Evolutionary conservation across 768 basidiomycete species (phyloP), one percentile per base, ranked within the genome.

Genomic region (Termitomyces sp.): DNA sequence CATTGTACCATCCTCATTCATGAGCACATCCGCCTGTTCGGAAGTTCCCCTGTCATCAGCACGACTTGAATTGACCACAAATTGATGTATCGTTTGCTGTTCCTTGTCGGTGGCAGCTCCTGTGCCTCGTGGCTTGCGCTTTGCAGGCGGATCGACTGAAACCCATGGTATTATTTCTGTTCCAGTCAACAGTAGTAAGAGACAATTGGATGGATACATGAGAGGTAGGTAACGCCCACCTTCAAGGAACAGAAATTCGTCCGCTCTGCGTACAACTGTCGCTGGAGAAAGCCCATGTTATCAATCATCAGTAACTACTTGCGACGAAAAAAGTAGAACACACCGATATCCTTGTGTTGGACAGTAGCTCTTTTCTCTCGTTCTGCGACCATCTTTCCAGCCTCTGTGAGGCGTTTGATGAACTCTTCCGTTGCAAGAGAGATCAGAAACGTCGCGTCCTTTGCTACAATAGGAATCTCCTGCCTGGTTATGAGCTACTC

Each of bases 351-450:
- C 60, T 81, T 84, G 62, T 89, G 82, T 67, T 91, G 90, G 18
- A 95, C 82, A 0, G 86, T 93, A 30, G 83, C 70, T 59, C 93
- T 75, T 62, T 84, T 87, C 60, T 94, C 91, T 53, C 83, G 74
- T 57, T 82, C 79, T 5, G 93, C 91, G 14, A 85, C 79, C 53
- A 75, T 80, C 61, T 89, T 85, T n/a, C 82, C 83, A 6, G 90
- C 88, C 56, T 88, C 83, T 33, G 82, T 80, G 30, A 95, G 73
- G 50, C 86, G 81, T 69, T 83, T 86, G 53, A 95, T 87, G 62
- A 96, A 95, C 69, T 93, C 88, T 72, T 96, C 94, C 55, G 94
- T 87, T 5, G 93, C 93, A 27, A 93, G 74, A 22, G 90, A 85
- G 46, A 95, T 87, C 60, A 93, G 72, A 63, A 92, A 85, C 0